Base-by-base conservation (phyloP, 768 basidiomycete species). In the Phanerochaete sordida region DNA sequence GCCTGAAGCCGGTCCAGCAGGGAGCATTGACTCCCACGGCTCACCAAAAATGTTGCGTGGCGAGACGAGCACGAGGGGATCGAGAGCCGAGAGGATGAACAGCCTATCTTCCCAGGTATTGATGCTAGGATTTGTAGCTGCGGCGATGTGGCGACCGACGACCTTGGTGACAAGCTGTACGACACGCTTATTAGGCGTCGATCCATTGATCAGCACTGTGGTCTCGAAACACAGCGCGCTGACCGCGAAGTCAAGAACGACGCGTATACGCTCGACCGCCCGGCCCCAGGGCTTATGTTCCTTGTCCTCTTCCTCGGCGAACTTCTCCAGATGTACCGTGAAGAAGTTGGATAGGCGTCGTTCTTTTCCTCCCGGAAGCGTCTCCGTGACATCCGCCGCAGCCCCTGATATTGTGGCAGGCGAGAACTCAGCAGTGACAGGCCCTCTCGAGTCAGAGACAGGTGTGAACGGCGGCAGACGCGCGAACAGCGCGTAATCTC, bases 401-500 rank as follows among this genome's bases (percentile, higher is more conserved):
- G n/a, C n/a, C n/a, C n/a, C n/a, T n/a, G n/a, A n/a, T n/a, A n/a
- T n/a, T n/a, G n/a, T n/a, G n/a, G n/a, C n/a, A n/a, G n/a, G n/a
- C n/a, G n/a, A n/a, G n/a, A n/a, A n/a, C n/a, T n/a, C 8, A 43
- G 19, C 39, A 19, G 19, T 43, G 19, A 43, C 19, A 23, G 30
- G 50, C 23, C 4, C 9, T 7, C 4, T 51, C 30, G 16, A 6
- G 9, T 7, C 19, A 21, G 28, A 2, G 15, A 33, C 12, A 11
- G 26, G 15, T n/a, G n/a, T 48, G 35, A 31, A 46, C 39, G 69
- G 54, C 0, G 88, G 87, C 23, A 95, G 74, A 49, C 70, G 77
- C n/a, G 88, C 87, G 57, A 81, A 69, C 1, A 95, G 75, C 12
- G 92, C 66, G 69, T 85, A 95, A 62, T 90, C 83, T 13, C 86